Base-by-base conservation (phyloP, 352 stramenopile species). In the Pythium angustatum region DNA sequence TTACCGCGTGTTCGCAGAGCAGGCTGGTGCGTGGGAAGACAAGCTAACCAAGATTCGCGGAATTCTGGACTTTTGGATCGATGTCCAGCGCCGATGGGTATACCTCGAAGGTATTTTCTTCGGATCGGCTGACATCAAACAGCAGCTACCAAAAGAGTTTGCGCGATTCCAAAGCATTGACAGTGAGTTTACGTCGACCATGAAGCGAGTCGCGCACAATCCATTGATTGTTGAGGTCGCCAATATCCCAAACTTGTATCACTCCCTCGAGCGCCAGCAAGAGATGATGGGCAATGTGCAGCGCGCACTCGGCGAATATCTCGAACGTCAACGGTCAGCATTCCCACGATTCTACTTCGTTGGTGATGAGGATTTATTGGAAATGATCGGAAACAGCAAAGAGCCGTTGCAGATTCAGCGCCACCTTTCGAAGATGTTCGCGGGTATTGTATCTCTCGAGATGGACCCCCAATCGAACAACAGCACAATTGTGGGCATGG, bases 281-380 rank as follows among this genome's bases (percentile, higher is more conserved):
- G 89, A 98, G 68, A 94, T 99, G 67, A 99, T 99, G 94, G 91
- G 83, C 6, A 98, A 99, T n/a, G 98, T 99, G 30, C 98, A 99
- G 73, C 97, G 98, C 71, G 96, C 97, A n/a, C 81, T 99, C 10
- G 98, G 98, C 60, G 96, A 99, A 66, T 99, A 99, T 73, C 84
- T 99, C 10, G 97, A 99, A 72, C 98, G 97, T 17, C 97, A 99
- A 77, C 88, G 98, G 40, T 91, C 87, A 51, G 91, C 93, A 43
- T 98, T 99, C 62, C 91, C 75, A 72, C 94, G 98, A n/a, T 99
- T 99, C 72, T 99, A 99, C 75, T 99, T 99, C 66, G 89, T 99
- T 12, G 98, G 98, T 48, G 98, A 99, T 71, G 98, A 99, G 83
- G 98, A 99, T 80, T 87, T 99, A 54, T 87, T 99, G 22, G 98